A percentile compares a stretch with the other conserved stretches of the same genome.
Conservation (phyloP, 2,329 filamentous ascomycete species). For the Fusarium liriodendri region DNA sequence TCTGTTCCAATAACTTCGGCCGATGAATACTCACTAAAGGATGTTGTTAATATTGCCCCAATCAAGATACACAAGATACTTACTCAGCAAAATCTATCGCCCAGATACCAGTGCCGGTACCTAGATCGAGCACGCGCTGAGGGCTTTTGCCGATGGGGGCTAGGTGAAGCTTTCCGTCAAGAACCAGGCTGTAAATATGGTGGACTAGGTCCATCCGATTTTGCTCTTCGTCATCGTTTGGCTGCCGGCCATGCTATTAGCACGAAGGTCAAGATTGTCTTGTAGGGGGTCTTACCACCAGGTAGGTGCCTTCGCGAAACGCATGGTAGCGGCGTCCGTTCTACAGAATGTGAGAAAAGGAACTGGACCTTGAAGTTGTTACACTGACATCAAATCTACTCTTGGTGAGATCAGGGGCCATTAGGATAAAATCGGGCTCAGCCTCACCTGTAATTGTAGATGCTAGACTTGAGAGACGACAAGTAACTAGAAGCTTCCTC, state of each 20-base stretch:
- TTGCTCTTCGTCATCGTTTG: slow-evolving; percentile 21
- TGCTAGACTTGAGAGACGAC: slow-evolving; percentile 25
- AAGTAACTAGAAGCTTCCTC: slow-evolving; percentile 12
- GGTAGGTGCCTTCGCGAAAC: slow-evolving; percentile 28
- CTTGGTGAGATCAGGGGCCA: not conserved
- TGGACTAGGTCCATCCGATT: slow-evolving; percentile 16
- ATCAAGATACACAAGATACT: not conserved
- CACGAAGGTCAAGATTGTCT: not conserved
- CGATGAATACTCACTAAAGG: not conserved
- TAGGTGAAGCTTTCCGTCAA: slow-evolving; percentile 1
- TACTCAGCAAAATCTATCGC: slow-evolving; percentile 17
- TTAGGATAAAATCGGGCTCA: fast-evolving
- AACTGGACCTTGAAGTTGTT: fast-evolving
- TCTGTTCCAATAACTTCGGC: not conserved
- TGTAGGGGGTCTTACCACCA: not conserved
- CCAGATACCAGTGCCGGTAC: slow-evolving; percentile 21
- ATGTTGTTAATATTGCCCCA: too few species aligned
- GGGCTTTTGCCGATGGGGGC: slow-evolving; percentile 2
- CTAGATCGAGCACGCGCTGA: slow-evolving; percentile 8
- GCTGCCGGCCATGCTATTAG: not conserved
- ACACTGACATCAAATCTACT: slow-evolving; percentile 20
- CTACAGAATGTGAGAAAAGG: not conserved
- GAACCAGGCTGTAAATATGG: slow-evolving; percentile 8
- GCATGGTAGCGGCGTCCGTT: slow-evolving; percentile 31
- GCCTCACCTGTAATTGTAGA: slow-evolving; percentile 18